Percentiles rank a stretch among this genome's conserved stretches.
These are phyloP conservation scores for Cardamine chenopodiifolia DNA, from an alignment of 345 rosid genomes.

Conservation along the genomic window DNA sequence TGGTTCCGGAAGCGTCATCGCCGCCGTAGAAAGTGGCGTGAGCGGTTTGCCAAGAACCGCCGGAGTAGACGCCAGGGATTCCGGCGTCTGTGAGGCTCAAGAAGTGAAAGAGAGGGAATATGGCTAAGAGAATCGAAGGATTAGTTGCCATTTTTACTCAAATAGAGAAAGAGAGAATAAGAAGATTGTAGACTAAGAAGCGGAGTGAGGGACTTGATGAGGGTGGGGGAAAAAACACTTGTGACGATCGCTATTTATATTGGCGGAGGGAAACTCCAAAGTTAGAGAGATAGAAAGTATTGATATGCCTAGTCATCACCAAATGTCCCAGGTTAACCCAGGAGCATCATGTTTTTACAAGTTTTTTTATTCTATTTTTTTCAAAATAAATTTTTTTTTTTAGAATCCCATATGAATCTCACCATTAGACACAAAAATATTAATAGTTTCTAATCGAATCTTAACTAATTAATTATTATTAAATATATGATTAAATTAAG, in stretches of 20 bases:
- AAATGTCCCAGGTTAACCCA: too few species aligned
- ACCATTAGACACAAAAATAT: too few species aligned
- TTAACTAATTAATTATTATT: too few species aligned
- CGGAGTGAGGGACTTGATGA: conserved; percentile 23
- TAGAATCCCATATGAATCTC: too few species aligned
- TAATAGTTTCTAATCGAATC: too few species aligned
- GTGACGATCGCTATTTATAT: conserved; percentile 37
- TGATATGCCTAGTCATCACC: too few species aligned
- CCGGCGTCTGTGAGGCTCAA: conserved; percentile 48
- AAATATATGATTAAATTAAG: too few species aligned
- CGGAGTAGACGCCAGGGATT: conserved; percentile 59
- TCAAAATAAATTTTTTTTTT: too few species aligned
- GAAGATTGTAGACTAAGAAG: conserved; percentile 9
- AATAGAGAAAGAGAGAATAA: neutral
- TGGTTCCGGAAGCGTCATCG: conserved; percentile 85
- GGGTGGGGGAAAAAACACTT: conserved; percentile 20
- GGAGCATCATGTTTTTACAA: too few species aligned
- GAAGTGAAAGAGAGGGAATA: conserved; percentile 39
- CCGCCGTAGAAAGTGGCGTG: conserved; percentile 97
- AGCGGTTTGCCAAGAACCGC: conserved; percentile 74
- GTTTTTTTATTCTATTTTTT: too few species aligned
- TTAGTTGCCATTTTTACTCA: conserved; percentile 20
- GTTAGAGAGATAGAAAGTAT: conserved; percentile 17
- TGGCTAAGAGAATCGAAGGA: conserved; percentile 15
- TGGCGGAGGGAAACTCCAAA: conserved; percentile 17